Evolutionary conservation across 2,329 filamentous ascomycete species (phyloP).

Genomic region (Celoporthe dispersa): DNA sequence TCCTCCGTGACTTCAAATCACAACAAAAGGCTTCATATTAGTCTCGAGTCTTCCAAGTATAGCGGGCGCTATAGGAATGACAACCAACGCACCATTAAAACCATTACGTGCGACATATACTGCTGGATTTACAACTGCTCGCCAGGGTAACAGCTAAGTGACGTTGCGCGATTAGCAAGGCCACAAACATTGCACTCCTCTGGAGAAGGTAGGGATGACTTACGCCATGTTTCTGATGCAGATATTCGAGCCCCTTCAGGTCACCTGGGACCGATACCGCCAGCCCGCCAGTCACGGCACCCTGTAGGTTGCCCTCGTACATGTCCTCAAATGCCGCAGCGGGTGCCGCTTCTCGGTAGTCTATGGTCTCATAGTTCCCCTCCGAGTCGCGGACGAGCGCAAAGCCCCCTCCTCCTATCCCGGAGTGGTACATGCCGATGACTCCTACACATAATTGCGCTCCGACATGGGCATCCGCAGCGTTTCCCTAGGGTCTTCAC

Average conservation of each 20-base stretch:
- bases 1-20: slow-evolving; percentile 67
- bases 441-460: slow-evolving; percentile 78
- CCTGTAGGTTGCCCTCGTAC: slow-evolving; percentile 72
- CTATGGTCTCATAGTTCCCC: slow-evolving; percentile 83
- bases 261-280: slow-evolving; percentile 75
- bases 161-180: neutral
- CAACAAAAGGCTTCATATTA: neutral
- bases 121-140: slow-evolving; percentile 72
- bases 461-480: slow-evolving; percentile 75
- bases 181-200: neutral
- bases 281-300: slow-evolving; percentile 73
- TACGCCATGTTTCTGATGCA: slow-evolving; percentile 74
- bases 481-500: slow-evolving; percentile 62
- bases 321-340: slow-evolving; percentile 82
- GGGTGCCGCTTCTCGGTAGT: slow-evolving; percentile 89
- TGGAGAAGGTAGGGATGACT: slow-evolving; percentile 25
- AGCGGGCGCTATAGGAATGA: neutral
- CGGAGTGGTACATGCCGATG: slow-evolving; percentile 77
- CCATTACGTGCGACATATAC: slow-evolving; percentile 74
- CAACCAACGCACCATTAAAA: slow-evolving; percentile 53
- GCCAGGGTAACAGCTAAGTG: slow-evolving; percentile 64
- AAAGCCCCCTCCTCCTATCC: slow-evolving; percentile 90
- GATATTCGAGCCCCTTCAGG: slow-evolving; percentile 76
- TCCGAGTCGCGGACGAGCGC: slow-evolving; percentile 75
- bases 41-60: neutral